Evolutionary conservation across 2,329 filamentous ascomycete genomes (phyloP), one percentile per base, ranked within the genome.

Genomic region (Penicillium sp.): DNA sequence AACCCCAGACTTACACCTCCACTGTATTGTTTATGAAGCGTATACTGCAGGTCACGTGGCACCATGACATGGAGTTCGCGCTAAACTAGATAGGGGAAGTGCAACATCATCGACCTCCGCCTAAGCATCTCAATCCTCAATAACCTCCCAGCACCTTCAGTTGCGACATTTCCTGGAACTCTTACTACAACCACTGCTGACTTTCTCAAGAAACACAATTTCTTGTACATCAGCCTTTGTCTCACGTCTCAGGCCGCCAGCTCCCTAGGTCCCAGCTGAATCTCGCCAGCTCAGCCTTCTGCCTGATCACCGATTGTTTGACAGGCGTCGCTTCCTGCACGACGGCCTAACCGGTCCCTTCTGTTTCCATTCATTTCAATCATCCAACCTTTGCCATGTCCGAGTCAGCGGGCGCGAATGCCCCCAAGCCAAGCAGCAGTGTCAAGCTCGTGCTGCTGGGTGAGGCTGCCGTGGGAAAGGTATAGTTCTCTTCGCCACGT

Each of bases 381-480:
- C 53, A 19, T 24, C 48, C 31, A 41, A 33, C 26, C 56, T 47
- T 59, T 58, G 57, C 55, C 66, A 93, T 93, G 90, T 86, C 89
- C 73, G 90, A 93, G 75, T 81, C 86, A 73, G 86, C 85, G 67
- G 82, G 84, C 73, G 77, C 80, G 67, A 75, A 79, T 67, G 82
- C 87, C 68, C 90, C 91, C 60, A 99, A 98, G 82, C 95, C 95
- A 62, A 98, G 93, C 84, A 98, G 93, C 87, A 99, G 95, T 81
- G 95, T 99, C 76, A 99, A 99, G 88, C 89, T 99, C 68, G 95
- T 99, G 64, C 86, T 99, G 73, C 88, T 99, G 57, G 95, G 95
- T 67, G 95, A 99, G 81, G 95, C 95, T 63, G 95, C 95, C 59
- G 95, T 99, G 56, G 95, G 95, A 86, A 99, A 99, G 89, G 95